These are phyloP conservation scores for Coffea eugenioides DNA, from an alignment of 257 asterid species.

Conservation along the genomic window DNA sequence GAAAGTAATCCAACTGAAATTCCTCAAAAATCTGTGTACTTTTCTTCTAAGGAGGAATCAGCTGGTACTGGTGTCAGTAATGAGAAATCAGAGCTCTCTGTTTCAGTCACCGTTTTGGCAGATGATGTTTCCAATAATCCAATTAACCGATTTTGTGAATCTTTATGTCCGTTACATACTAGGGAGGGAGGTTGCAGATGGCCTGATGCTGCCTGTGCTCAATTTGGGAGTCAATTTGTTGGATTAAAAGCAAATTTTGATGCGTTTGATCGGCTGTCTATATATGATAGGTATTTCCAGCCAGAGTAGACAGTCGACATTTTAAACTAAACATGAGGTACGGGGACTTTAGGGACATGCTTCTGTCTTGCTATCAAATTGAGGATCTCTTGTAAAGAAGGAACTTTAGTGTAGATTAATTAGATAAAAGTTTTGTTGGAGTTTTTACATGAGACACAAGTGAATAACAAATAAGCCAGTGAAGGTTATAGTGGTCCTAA, in stretches of 20 bases:
- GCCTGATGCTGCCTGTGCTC: constrained; percentile 90
- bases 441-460: not conserved
- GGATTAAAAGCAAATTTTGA: constrained; percentile 90
- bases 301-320: constrained; percentile 35
- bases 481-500: not conserved
- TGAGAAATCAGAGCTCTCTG: constrained; percentile 42
- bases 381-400: constrained; percentile 19
- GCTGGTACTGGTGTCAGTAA: constrained; percentile 31
- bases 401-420: constrained; percentile 16
- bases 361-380: not conserved
- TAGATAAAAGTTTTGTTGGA: constrained; percentile 30
- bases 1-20: constrained; percentile 59
- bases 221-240: constrained; percentile 74
- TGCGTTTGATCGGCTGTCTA: constrained; percentile 86
- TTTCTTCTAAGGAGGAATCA: constrained; percentile 37
- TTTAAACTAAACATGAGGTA: constrained; percentile 16
- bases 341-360: not conserved
- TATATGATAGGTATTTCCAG: constrained; percentile 75
- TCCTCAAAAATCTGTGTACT: constrained; percentile 55
- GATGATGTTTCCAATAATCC: constrained; percentile 48
- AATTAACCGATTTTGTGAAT: constrained; percentile 61
- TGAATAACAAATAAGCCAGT: not conserved
- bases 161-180: constrained; percentile 70
- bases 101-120: constrained; percentile 23
- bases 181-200: constrained; percentile 88